Conservation (phyloP, 306 rosid genomes). For the Luffa acutangula region DNA sequence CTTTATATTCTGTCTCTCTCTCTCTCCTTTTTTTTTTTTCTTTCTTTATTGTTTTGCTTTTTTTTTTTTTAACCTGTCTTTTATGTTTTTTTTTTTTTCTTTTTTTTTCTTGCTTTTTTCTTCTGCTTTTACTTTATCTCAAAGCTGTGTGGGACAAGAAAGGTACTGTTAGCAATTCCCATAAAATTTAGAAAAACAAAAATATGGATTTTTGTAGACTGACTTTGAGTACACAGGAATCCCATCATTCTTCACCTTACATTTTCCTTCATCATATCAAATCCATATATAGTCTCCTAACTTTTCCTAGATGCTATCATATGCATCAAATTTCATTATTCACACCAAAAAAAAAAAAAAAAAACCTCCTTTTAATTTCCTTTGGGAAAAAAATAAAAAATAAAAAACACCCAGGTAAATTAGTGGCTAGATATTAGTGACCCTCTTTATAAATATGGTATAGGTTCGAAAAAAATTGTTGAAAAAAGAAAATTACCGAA, state of each 20-base stretch:
- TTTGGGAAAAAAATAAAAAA: not conserved
- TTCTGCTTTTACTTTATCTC: slow-evolving; percentile 44
- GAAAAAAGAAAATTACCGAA: not conserved
- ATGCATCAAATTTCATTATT: not conserved
- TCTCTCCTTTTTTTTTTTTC: slow-evolving; percentile 13
- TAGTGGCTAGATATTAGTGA: too few relatives aligned
- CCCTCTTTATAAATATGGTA: too few relatives aligned
- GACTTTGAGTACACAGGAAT: slow-evolving; percentile 26
- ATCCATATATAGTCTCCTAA: slow-evolving; percentile 1
- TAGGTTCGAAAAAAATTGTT: too few relatives aligned
- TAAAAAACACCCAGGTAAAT: too few relatives aligned
- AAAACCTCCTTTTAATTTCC: not conserved
- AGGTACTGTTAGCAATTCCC: slow-evolving; percentile 48
- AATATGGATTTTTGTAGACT: slow-evolving; percentile 17
- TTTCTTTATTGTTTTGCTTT: slow-evolving; percentile 42
- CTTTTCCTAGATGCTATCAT: not conserved
- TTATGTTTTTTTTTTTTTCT: slow-evolving; percentile 15
- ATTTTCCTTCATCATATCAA: not conserved
- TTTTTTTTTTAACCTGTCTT: slow-evolving; percentile 12
- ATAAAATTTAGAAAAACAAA: slow-evolving; percentile 37
- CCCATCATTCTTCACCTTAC: slow-evolving; percentile 29
- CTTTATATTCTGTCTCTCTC: slow-evolving; percentile 22
- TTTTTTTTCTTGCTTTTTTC: slow-evolving; percentile 29
- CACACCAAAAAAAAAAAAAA: not conserved
- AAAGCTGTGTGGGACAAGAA: slow-evolving; percentile 68